Evolutionary conservation across 139 green algal genomes (phyloP).

Genomic region (Choricystis sp.): DNA sequence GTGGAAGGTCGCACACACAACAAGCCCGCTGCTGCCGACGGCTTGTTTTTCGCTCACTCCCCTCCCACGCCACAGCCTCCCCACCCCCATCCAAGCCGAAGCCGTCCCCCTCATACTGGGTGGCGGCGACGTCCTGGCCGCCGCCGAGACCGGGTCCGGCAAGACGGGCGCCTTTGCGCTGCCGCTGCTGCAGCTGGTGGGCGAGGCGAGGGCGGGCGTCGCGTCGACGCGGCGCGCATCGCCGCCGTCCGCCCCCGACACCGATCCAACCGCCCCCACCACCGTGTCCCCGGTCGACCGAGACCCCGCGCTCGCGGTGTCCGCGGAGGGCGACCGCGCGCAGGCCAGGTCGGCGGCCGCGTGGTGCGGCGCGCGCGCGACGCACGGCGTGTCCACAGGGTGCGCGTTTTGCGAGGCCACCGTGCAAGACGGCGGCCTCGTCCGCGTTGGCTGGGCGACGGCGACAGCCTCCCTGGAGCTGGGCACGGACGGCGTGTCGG

Average conservation of each 20-base stretch:
- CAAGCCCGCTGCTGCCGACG: neutral
- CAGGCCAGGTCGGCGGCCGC: slow-evolving; percentile 28
- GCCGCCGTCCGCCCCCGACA: neutral
- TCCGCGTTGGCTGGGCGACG: slow-evolving; percentile 49
- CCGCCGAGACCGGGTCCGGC: slow-evolving; percentile 76
- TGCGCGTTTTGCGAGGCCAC: slow-evolving; percentile 36
- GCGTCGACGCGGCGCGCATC: neutral
- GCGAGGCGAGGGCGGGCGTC: slow-evolving; percentile 26
- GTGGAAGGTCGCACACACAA: neutral
- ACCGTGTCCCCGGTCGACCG: slow-evolving; percentile 30
- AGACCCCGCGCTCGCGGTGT: slow-evolving; percentile 33
- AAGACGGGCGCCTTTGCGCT: slow-evolving; percentile 83
- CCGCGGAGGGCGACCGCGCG: slow-evolving; percentile 25
- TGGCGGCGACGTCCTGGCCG: slow-evolving; percentile 76
- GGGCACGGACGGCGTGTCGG: slow-evolving; percentile 38
- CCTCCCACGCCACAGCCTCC: slow-evolving; percentile 32
- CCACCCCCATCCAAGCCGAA: slow-evolving; percentile 58
- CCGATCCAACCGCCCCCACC: neutral
- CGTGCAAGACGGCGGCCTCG: slow-evolving; percentile 52
- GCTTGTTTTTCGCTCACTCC: neutral
- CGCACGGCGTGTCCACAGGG: slow-evolving; percentile 21
- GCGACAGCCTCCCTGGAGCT: slow-evolving; percentile 33
- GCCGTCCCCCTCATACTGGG: slow-evolving; percentile 59
- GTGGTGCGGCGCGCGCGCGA: slow-evolving; percentile 43
- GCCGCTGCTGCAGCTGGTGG: slow-evolving; percentile 60